These are phyloP conservation scores for Fusarium bactridioides DNA, from an alignment of 2,329 filamentous ascomycete genomes.

Conservation along the genomic window DNA sequence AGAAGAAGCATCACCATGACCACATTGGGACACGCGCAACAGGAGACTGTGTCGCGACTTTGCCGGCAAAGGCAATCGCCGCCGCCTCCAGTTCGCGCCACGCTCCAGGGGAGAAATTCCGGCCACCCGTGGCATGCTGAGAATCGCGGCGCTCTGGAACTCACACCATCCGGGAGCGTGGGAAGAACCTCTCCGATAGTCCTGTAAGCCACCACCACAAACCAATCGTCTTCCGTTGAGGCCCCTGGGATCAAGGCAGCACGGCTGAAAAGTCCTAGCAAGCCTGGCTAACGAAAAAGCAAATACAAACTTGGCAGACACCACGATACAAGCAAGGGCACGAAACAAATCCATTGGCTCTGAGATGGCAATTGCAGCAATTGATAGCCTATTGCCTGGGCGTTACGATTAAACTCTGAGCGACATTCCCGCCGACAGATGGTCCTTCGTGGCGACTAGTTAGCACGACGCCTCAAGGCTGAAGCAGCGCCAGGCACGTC, in stretches of 20 bases:
- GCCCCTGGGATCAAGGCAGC: conserved; percentile 11
- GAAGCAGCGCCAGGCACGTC: conserved; percentile 31
- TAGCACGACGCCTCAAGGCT: conserved; percentile 10
- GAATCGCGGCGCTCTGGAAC: conserved; percentile 4
- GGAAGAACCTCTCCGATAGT: conserved; percentile 1
- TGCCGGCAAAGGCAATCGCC: conserved; percentile 25
- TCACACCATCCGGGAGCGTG: conserved; percentile 13
- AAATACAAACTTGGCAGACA: background rate
- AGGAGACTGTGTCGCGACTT: background rate
- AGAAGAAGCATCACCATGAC: background rate
- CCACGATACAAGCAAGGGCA: background rate
- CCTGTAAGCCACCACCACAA: conserved; percentile 6
- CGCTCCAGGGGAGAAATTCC: conserved; percentile 11
- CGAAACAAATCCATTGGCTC: background rate
- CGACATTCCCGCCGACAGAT: conserved; percentile 20
- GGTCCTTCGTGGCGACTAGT: conserved; percentile 5
- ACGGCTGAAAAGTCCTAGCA: conserved; percentile 19
- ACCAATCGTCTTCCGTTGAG: conserved; percentile 8
- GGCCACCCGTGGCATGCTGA: conserved; percentile 12
- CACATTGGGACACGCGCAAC: background rate
- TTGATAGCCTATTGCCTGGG: background rate
- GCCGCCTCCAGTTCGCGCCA: conserved; percentile 23
- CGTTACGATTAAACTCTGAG: conserved; percentile 15
- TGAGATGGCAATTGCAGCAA: background rate
- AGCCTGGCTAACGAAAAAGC: conserved; percentile 2